A percentile compares a stretch with the other conserved stretches of the same genome.
Conservation (phyloP, 768 basidiomycete genomes). For the Trametes elegans region DNA sequence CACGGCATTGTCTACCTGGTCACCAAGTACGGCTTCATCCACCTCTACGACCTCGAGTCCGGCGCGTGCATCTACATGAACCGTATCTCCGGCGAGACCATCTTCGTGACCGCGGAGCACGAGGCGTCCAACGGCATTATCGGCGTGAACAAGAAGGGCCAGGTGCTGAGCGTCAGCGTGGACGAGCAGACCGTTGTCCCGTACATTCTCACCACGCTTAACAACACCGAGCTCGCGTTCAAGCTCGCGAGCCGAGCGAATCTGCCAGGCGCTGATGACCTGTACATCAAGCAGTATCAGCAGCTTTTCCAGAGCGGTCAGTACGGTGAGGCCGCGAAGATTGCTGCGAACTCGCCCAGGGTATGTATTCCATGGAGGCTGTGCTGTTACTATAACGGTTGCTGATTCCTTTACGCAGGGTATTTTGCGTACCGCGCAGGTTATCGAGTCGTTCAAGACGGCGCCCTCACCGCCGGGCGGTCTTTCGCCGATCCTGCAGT, state of each 20-base stretch:
- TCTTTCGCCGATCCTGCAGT: constrained; percentile 93
- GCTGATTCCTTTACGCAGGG: constrained; percentile 50
- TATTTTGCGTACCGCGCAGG: constrained; percentile 89
- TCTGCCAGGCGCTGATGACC: constrained; percentile 94
- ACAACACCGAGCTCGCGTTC: constrained; percentile 97
- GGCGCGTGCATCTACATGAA: constrained; percentile 99
- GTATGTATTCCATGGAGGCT: constrained; percentile 35
- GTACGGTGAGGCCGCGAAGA: constrained; percentile 92
- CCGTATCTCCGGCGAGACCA: constrained; percentile 98
- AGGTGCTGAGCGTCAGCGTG: constrained; percentile 94
- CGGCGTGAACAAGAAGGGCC: constrained; percentile 99
- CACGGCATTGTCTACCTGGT: constrained; percentile 97
- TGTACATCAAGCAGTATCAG: constrained; percentile 94
- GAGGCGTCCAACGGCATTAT: constrained; percentile 94
- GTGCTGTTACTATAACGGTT: not conserved
- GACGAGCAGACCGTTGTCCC: constrained; percentile 96
- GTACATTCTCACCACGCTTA: constrained; percentile 89
- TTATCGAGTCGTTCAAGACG: constrained; percentile 97
- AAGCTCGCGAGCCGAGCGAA: constrained; percentile 96
- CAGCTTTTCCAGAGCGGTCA: constrained; percentile 86
- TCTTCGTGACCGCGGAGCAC: constrained; percentile 97
- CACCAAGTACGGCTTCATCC: constrained; percentile 99
- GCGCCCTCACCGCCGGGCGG: constrained; percentile 90
- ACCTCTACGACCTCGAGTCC: constrained; percentile 96
- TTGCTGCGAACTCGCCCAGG: constrained; percentile 95